phyloP scores from a whole-genome alignment of 805 yeast species.

The Lipomyces yamadae region DNA sequence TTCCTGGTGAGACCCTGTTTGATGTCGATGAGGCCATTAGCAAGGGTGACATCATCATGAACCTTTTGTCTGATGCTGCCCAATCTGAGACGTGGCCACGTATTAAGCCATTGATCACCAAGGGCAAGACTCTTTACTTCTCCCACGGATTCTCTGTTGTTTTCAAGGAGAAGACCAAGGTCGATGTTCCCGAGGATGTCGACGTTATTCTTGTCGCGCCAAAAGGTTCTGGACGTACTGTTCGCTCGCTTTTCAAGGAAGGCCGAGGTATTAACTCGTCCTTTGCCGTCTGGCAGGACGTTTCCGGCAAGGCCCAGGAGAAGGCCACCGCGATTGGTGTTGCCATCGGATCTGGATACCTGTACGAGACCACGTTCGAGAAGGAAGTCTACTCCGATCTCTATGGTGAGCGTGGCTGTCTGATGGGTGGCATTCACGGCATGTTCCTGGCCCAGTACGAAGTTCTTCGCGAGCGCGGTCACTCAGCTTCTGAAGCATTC shows the following conservation, averaged over 20 bases:
- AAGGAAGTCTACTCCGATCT: slow-evolving; percentile 98
- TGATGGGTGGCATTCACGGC: slow-evolving; percentile 99
- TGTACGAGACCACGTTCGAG: slow-evolving; percentile 99
- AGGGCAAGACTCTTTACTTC: slow-evolving; percentile 98
- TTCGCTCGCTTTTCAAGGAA: slow-evolving; percentile 98
- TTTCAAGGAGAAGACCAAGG: slow-evolving; percentile 95
- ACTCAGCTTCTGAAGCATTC: slow-evolving; percentile 99
- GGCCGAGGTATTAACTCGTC: slow-evolving; percentile 99
- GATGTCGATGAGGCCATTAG: slow-evolving; percentile 90
- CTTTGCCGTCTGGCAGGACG: slow-evolving; percentile 99
- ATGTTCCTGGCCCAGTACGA: slow-evolving; percentile 99
- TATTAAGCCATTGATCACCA: slow-evolving; percentile 88
- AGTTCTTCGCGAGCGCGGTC: slow-evolving; percentile 99
- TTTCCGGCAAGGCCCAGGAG: slow-evolving; percentile 98
- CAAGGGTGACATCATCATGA: slow-evolving; percentile 94
- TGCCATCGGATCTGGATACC: slow-evolving; percentile 99
- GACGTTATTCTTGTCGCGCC: slow-evolving; percentile 99
- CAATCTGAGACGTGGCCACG: slow-evolving; percentile 97
- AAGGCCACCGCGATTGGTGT: slow-evolving; percentile 98
- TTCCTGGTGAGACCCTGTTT: slow-evolving; percentile 97
- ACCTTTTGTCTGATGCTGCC: slow-evolving; percentile 98
- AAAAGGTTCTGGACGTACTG: slow-evolving; percentile 99
- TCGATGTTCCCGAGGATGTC: slow-evolving; percentile 90
- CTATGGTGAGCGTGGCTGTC: slow-evolving; percentile 99
- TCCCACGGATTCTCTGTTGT: slow-evolving; percentile 99